Base-by-base conservation (phyloP, 1,284 basidiomycete species). In the Pyrrhoderma lamaoense region DNA sequence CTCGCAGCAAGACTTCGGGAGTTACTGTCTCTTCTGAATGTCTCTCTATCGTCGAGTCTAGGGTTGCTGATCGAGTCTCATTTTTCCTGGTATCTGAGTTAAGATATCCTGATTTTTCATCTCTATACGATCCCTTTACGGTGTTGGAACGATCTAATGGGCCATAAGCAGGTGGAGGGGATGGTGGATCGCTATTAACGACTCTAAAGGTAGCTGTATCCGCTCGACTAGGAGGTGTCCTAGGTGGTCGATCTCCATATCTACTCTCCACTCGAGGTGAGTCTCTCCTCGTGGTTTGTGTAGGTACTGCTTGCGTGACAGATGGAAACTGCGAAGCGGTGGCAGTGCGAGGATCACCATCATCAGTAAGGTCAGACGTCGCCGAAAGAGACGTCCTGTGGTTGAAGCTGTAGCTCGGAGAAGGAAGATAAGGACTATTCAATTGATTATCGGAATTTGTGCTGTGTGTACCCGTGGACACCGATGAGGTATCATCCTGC, bases 401-500 rank as follows among this genome's bases (percentile, higher is more conserved):
- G 46, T 56, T 57, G 46, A 62, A 66, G 40, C 66, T 57, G 43
- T 62, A 60, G 16, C 61, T 62, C 16, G 64, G 61, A 18, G 49
- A 44, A 16, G 49, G 49, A 19, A 44, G 45, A 11, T 14, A 31
- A 31, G 27, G 27, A 31, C 27, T 31, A 31, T 31, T 31, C 27
- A 34, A 34, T 8, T 38, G 40, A 22, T 37, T 19, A 21, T 16
- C 65, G 58, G 3, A 63, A 61, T 1, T 68, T 65, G 9, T 69
- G 72, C 23, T 71, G 70, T 22, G 69, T 70, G 25, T 67, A 62
- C 23, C 80, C 71, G 21, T 80, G 73, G 16, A 71, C 65, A 39
- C 80, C 74, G 23, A 88, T 79, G 4, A 35, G 8, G 72, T 72
- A 0, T 73, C 71, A 34, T 87, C 85, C 62, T 86, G 82, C 11